These are phyloP conservation scores for Cyclospora cayetanensis DNA, from an alignment of 169 alveolate genomes.

Conservation along the genomic window DNA sequence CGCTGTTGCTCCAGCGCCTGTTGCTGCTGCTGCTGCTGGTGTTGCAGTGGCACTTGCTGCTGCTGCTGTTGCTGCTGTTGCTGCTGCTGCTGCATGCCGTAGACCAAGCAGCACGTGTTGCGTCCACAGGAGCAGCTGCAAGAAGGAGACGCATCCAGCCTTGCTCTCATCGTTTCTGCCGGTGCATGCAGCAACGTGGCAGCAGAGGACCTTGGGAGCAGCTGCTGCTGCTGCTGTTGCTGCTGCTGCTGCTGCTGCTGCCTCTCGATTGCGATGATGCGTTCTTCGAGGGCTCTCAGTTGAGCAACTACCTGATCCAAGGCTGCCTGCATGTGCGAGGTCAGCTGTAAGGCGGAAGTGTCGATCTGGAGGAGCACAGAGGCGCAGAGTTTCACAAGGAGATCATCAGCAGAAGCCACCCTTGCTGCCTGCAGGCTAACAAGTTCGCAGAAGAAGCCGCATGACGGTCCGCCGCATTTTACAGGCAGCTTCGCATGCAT, in stretches of 20 bases:
- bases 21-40: not conserved
- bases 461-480: not conserved
- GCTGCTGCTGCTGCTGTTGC: conserved; percentile 6
- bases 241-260: conserved; percentile 14
- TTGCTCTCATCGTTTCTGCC: no score
- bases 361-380: not conserved
- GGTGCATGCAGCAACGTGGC: no score
- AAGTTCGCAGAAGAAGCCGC: not conserved
- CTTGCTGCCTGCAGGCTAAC: not conserved
- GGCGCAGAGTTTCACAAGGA: not conserved
- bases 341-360: not conserved
- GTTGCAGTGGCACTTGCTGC: not conserved
- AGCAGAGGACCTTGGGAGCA: no score
- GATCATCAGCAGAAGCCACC: not conserved
- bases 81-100: not conserved
- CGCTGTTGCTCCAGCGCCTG: not conserved
- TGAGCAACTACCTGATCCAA: not conserved
- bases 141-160: no score
- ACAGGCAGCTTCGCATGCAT: not conserved
- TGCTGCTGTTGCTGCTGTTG: not conserved
- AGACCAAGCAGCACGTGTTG: no score
- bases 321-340: not conserved
- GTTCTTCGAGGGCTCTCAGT: not conserved
- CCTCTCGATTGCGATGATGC: conserved; percentile 25
- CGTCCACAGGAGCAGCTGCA: no score